phyloP scores from a whole-genome alignment of 768 basidiomycete genomes.

The Hypholoma fasciculare region DNA sequence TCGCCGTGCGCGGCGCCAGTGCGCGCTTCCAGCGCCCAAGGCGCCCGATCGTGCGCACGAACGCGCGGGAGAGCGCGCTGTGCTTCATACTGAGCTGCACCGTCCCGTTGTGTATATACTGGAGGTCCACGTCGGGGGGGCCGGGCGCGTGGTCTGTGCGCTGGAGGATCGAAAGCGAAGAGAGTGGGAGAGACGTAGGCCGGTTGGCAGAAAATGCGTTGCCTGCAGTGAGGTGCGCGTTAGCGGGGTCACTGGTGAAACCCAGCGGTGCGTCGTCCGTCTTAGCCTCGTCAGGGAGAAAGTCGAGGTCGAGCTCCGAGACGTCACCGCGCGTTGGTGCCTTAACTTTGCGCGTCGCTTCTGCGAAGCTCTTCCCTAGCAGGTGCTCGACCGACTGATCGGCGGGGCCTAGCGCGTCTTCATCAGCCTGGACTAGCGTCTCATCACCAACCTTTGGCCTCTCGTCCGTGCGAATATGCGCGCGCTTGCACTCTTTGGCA shows the following conservation, averaged over 20 bases:
- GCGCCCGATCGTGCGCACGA: slow-evolving; percentile 81
- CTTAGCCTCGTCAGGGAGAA: slow-evolving; percentile 52
- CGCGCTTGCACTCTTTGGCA: slow-evolving; percentile 77
- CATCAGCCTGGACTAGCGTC: slow-evolving; percentile 19
- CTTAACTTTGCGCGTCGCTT: slow-evolving; percentile 43
- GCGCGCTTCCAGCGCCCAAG: slow-evolving; percentile 84
- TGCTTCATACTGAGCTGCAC: slow-evolving; percentile 56
- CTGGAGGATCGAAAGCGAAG: slow-evolving; percentile 63
- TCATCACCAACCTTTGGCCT: slow-evolving; percentile 30
- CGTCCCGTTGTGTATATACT: slow-evolving; percentile 30
- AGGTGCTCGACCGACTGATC: slow-evolving; percentile 39
- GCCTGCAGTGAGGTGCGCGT: slow-evolving; percentile 43
- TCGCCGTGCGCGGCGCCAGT: slow-evolving; percentile 47
- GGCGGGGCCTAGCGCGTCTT: slow-evolving; percentile 4
- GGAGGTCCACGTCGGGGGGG: slow-evolving; percentile 24
- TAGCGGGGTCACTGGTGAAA: slow-evolving; percentile 45
- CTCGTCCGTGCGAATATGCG: slow-evolving; percentile 47
- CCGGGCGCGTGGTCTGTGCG: slow-evolving; percentile 50
- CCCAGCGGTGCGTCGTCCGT: slow-evolving; percentile 28
- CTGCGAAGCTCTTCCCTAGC: slow-evolving; percentile 67
- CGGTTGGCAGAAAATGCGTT: slow-evolving; percentile 37
- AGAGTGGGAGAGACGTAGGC: slow-evolving; percentile 49
- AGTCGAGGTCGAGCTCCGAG: slow-evolving; percentile 79
- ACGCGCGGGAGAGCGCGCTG: slow-evolving; percentile 67
- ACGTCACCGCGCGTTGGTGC: slow-evolving; percentile 48